Percentiles rank a stretch among this genome's conserved stretches.
These are phyloP conservation scores for Sclerotinia subarctica DNA, from an alignment of 2,329 filamentous ascomycete genomes.

Conservation along the genomic window DNA sequence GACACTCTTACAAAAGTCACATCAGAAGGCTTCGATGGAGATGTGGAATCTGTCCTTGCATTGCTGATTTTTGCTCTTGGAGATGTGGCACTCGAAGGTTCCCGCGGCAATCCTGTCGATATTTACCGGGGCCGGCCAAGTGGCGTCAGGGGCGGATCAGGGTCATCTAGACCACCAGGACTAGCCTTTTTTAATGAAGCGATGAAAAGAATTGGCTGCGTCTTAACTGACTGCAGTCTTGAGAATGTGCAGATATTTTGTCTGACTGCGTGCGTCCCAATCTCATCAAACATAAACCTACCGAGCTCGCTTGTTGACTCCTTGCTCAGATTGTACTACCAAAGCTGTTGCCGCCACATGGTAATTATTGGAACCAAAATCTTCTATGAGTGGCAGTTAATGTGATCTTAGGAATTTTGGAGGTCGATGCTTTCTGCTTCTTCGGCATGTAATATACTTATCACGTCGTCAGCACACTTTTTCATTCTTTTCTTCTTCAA, in stretches of 20 bases:
- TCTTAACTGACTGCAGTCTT: slow-evolving; percentile 52
- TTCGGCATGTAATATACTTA: slow-evolving; percentile 53
- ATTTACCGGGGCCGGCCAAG: slow-evolving; percentile 46
- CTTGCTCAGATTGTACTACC: slow-evolving; percentile 49
- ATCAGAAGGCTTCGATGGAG: slow-evolving; percentile 49
- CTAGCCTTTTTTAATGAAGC: slow-evolving; percentile 61
- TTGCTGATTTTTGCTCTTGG: slow-evolving; percentile 58
- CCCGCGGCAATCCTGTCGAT: slow-evolving; percentile 46
- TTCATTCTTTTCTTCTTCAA: neutral
- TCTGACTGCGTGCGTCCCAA: slow-evolving; percentile 49
- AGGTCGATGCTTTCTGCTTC: slow-evolving; percentile 55
- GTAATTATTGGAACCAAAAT: slow-evolving; percentile 38
- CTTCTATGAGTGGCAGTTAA: slow-evolving; percentile 22
- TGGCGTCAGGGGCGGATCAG: slow-evolving; percentile 51
- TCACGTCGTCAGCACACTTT: slow-evolving; percentile 47
- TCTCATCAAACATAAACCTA: neutral
- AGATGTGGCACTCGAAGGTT: slow-evolving; percentile 53
- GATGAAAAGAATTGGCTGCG: slow-evolving; percentile 56
- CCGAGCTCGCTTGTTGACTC: neutral
- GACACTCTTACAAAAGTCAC: slow-evolving; percentile 47
- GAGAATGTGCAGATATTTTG: slow-evolving; percentile 59
- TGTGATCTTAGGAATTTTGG: slow-evolving; percentile 54
- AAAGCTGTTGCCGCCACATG: slow-evolving; percentile 50
- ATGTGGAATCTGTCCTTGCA: slow-evolving; percentile 50
- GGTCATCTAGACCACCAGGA: slow-evolving; percentile 50